A percentile compares a stretch with the other conserved stretches of the same genome.
Conservation (phyloP, 2,329 filamentous ascomycete species). For the Pseudonectria foliicola region DNA sequence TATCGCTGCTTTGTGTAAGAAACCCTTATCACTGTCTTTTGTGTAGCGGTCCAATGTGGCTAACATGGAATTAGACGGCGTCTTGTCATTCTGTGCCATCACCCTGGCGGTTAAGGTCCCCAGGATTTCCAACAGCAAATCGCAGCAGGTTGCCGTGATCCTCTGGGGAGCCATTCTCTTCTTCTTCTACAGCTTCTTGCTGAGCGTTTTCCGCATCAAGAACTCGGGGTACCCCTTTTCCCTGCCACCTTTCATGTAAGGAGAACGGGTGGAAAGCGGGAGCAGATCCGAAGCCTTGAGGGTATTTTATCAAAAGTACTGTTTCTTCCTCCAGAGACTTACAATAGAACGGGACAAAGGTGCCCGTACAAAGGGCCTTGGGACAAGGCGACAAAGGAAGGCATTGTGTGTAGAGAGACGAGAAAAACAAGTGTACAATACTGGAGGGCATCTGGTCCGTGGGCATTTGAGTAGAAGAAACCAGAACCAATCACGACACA, state of each 20-base stretch:
- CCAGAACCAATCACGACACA: too few relatives aligned
- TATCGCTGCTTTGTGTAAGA: conserved; percentile 85
- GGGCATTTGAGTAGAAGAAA: too few relatives aligned
- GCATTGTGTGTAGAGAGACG: background rate
- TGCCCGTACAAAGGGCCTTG: conserved; percentile 3
- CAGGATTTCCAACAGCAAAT: conserved; percentile 68
- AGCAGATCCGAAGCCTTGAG: background rate
- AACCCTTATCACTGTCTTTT: background rate
- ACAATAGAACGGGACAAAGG: background rate
- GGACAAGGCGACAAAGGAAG: background rate
- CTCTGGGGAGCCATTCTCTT: conserved; percentile 73
- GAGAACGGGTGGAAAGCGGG: background rate
- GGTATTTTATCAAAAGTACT: background rate
- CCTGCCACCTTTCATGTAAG: conserved; percentile 75
- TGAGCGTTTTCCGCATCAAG: conserved; percentile 91
- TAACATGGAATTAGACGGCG: conserved; percentile 39
- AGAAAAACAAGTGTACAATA: background rate
- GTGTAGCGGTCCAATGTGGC: conserved; percentile 1
- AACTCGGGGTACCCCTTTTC: conserved; percentile 93
- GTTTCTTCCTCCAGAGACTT: background rate
- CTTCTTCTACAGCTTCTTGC: conserved; percentile 83
- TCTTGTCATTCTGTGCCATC: conserved; percentile 85
- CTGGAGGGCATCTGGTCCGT: too few relatives aligned
- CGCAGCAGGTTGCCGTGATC: conserved; percentile 75
- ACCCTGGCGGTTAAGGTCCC: conserved; percentile 88